Evolutionary conservation across 176 grass and related monocot species (phyloP).

Genomic region (Zoysia pacifica): DNA sequence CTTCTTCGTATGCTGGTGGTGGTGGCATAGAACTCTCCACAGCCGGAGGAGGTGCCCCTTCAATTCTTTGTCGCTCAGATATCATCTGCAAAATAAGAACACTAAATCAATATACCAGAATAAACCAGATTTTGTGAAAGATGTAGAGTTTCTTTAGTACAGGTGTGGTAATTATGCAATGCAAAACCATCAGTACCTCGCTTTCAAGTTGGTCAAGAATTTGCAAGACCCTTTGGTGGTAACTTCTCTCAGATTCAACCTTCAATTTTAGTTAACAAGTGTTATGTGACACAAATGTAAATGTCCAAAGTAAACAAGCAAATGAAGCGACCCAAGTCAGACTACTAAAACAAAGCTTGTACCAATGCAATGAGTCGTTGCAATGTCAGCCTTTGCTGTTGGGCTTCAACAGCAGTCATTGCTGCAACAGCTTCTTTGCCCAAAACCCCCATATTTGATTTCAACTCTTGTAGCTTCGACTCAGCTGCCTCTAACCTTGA

Average conservation of each 20-base stretch:
- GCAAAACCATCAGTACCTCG: constrained; percentile 60
- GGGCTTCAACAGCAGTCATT: constrained; percentile 92
- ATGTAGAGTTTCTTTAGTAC: not conserved
- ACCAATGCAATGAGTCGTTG: constrained; percentile 91
- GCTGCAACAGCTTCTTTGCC: constrained; percentile 89
- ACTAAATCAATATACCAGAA: constrained; percentile 3
- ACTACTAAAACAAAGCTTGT: constrained; percentile 35
- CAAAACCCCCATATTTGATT: constrained; percentile 85
- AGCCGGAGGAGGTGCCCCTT: constrained; percentile 66
- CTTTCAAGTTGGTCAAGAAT: constrained; percentile 93
- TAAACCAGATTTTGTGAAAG: not conserved
- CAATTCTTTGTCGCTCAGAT: constrained; percentile 94
- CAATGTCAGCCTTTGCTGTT: constrained; percentile 93
- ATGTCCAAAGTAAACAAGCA: constrained; percentile 8
- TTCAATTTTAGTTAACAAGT: constrained; percentile 42
- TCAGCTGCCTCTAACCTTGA: constrained; percentile 77
- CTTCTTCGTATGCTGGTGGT: constrained; percentile 93
- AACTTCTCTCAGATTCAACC: constrained; percentile 92
- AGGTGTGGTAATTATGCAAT: not conserved
- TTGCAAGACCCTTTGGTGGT: constrained; percentile 86
- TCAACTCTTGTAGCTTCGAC: constrained; percentile 85
- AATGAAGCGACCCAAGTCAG: constrained; percentile 24
- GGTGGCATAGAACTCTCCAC: constrained; percentile 66
- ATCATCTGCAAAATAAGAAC: constrained; percentile 61
- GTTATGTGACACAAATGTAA: constrained; percentile 8